Evolutionary conservation across 805 yeast species (phyloP).

Genomic region (Candida piceae): DNA sequence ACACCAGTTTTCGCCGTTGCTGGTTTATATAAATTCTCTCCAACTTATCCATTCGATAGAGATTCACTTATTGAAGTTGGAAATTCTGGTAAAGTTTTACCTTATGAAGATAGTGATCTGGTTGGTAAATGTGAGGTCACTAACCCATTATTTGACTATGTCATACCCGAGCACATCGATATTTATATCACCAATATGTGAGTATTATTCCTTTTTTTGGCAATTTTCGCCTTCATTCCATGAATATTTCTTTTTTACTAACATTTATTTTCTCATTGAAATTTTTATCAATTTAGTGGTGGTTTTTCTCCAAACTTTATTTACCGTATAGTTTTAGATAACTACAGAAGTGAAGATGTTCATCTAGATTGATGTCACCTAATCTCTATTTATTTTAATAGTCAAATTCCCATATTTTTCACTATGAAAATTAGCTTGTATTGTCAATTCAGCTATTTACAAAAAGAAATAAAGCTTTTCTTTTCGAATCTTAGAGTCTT

Average conservation of each 20-base stretch:
- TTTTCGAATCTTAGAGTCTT: background rate
- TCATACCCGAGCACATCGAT: constrained; percentile 91
- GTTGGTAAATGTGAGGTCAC: constrained; percentile 75
- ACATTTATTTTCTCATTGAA: constrained; percentile 2
- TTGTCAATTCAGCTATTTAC: too few species aligned
- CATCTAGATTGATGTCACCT: constrained; percentile 41
- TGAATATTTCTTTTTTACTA: background rate
- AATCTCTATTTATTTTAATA: too few species aligned
- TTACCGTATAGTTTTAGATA: constrained; percentile 91
- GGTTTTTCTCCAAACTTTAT: constrained; percentile 96
- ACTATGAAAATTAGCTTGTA: too few species aligned
- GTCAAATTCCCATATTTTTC: too few species aligned
- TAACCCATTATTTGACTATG: constrained; percentile 86
- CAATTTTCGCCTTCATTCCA: background rate
- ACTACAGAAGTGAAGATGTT: constrained; percentile 83
- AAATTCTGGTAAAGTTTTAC: constrained; percentile 82
- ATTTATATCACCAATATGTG: constrained; percentile 85
- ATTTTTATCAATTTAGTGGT: constrained; percentile 40
- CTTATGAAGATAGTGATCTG: constrained; percentile 63
- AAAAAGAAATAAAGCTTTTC: too few species aligned
- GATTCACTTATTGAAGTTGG: constrained; percentile 86
- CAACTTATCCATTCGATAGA: constrained; percentile 84
- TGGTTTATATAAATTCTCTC: constrained; percentile 88
- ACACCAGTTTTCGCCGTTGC: constrained; percentile 97
- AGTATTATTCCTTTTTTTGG: constrained; percentile 15